Percentiles rank a stretch among this genome's conserved stretches.
These are phyloP conservation scores for Phylloporus rhodoxanthus DNA, from an alignment of 768 basidiomycete genomes.

Conservation along the genomic window DNA sequence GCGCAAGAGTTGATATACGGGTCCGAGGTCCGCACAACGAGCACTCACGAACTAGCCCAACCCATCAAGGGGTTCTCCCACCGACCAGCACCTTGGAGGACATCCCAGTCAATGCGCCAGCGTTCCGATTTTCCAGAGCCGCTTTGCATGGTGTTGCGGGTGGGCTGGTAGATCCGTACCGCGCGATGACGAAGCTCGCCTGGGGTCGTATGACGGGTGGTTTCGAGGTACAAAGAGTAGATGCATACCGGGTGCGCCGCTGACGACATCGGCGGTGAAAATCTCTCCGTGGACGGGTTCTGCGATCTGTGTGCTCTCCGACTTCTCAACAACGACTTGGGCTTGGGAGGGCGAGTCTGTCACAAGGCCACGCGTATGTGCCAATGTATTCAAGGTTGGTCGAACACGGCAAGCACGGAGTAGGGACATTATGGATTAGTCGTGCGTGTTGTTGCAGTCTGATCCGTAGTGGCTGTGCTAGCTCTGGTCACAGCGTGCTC, in stretches of 20 bases:
- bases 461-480: conserved; percentile 21
- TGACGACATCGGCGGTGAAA: conserved; percentile 73
- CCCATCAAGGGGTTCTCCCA: conserved; percentile 99
- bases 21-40: background rate
- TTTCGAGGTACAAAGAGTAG: background rate
- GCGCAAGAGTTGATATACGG: background rate
- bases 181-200: conserved; percentile 80
- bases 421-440: conserved; percentile 50
- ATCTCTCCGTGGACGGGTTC: conserved; percentile 52
- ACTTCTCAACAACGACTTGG: conserved; percentile 14
- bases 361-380: conserved; percentile 16
- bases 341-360: conserved; percentile 20
- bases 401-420: conserved; percentile 40
- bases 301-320: conserved; percentile 33
- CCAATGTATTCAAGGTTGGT: conserved; percentile 12
- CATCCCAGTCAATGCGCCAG: conserved; percentile 95
- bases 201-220: conserved; percentile 25
- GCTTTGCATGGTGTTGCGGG: conserved; percentile 93
- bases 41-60: conserved; percentile 86
- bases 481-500: no score
- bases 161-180: conserved; percentile 89
- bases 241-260: conserved; percentile 75
- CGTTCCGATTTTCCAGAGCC: conserved; percentile 78
- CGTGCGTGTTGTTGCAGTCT: conserved; percentile 1
- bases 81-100: conserved; percentile 78